A percentile compares a stretch with the other conserved stretches of the same genome.
Evolutionary conservation across 371 early-diverging fungal species (phyloP).

Genomic region (Mucor piriformis): DNA sequence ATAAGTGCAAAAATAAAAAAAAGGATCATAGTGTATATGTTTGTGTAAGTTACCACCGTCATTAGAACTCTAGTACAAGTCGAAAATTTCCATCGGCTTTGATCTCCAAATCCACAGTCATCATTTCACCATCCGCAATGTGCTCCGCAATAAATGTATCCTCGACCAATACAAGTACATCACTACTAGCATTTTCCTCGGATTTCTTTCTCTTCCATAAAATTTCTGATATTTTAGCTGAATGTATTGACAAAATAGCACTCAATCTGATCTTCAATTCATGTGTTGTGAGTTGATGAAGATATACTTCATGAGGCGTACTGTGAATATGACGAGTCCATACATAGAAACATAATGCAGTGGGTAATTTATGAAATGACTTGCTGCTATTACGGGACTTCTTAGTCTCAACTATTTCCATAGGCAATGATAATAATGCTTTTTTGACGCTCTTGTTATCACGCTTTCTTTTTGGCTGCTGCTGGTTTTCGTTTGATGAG

Average conservation of each 20-base stretch:
- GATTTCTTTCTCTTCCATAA: conserved; percentile 18
- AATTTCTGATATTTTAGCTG: conserved; percentile 19
- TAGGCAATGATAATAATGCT: not conserved
- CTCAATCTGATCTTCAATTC: conserved; percentile 15
- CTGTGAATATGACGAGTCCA: conserved; percentile 9
- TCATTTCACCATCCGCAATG: conserved; percentile 16
- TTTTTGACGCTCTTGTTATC: not conserved
- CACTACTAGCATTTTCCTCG: not conserved
- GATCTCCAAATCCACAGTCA: conserved; percentile 26
- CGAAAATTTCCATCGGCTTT: conserved; percentile 22
- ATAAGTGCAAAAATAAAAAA: conserved; percentile 1
- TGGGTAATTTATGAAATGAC: not conserved
- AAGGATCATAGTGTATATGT: not conserved
- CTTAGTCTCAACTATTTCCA: not conserved
- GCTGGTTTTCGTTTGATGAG: not conserved
- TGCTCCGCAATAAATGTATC: conserved; percentile 28
- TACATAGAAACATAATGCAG: conserved; percentile 6
- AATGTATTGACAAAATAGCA: conserved; percentile 10
- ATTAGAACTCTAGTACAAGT: conserved; percentile 26
- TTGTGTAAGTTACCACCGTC: not conserved
- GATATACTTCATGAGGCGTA: conserved; percentile 1
- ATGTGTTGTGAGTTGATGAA: conserved; percentile 13
- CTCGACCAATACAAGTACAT: conserved; percentile 25
- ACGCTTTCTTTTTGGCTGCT: no score
- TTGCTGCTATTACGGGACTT: not conserved